Evolutionary conservation across 345 rosid species (phyloP), one percentile per base, ranked within the genome.

Genomic region (Punica granatum): DNA sequence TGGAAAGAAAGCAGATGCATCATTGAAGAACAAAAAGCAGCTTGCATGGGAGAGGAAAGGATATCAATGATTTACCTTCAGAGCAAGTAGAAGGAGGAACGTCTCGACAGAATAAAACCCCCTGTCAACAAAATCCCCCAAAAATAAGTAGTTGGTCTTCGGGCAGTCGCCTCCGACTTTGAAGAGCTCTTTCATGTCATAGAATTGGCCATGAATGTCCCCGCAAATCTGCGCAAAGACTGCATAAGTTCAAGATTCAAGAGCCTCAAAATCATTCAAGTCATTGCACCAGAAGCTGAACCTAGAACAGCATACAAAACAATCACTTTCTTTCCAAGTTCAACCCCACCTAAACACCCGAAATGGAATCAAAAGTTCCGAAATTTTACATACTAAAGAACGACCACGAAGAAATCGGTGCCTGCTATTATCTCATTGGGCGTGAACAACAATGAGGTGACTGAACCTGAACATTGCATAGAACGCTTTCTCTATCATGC

Each of bases 61-160:
- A 49, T 14, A 56, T 56, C n/a, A 58, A 70, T 75, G 26, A 23
- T n/a, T 56, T 28, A 95, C 99, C 98, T 95, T 95, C 54, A 92
- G 84, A 43, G 99, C 98, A 62, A 95, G 84, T 31, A 92, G 82
- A 69, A 95, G 98, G 73, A 92, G 84, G 79, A 92, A 95, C 2
- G 99, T 92, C 81, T 92, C 99, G 21, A 95, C 99, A 3, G 98
- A 92, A 78, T 95, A 86, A 79, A 82, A 92, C 63, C 99, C 99
- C 77, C 98, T 80, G 64, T 92, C 99, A 64, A 95, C 99, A 85
- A 95, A 92, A 80, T 95, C 98, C 68, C 97, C 98, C 71, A 95
- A 94, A 81, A 95, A 95, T 79, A 95, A 74, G 80, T 92, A 95
- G 79, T 90, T 92, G 63, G 97, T 92, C 84, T 86, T 88, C 54